Base-by-base conservation (phyloP, 2,329 filamentous ascomycete species). In the Thermothelomyces thermophilus region DNA sequence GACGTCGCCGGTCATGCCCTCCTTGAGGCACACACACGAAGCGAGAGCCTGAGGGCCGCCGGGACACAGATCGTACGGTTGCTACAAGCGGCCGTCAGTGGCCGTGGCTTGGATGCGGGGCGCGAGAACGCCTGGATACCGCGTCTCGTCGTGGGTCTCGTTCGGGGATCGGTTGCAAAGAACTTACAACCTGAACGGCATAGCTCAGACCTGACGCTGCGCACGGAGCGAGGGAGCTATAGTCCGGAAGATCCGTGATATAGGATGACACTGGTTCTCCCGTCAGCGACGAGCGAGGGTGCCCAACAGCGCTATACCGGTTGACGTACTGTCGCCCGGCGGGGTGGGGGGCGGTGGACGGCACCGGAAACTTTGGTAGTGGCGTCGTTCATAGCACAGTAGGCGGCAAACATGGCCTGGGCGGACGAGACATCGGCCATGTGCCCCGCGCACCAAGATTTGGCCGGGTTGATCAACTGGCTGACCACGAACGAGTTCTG, bases 11-110 rank as follows among this genome's bases (percentile, higher is more conserved):
- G 67, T 67, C 65, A 78, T 72, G 19, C 70, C 69, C 3, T 68
- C 68, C 54, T 78, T 77, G 47, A 79, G 54, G 50, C 76, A 80
- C 4, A 68, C 69, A 50, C 76, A 79, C 0, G 74, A 78, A 0
- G 75, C 76, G 2, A 79, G 63, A 9, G 71, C 73, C 53, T 74
- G 65, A 0, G 74, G 72, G 0, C 73, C 75, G 1, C 59, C 56
- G 1, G 71, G 72, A 39, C 76, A 79, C 24, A 70, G 45, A n/a
- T 64, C 61, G 11, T 60, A 58, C 0, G 66, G 67, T 64, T 70
- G 66, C 67, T 71, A 31, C 10, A 41, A 2, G 5, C 7, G 10
- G 24, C 17, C 20, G 46, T 50, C 34, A 51, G 46, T 9, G 6
- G 19, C 11, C 35, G 30, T 26, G 3, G 37, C n/a, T 7, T 31